Evolutionary conservation across 305 asterid species (phyloP).

Genomic region (Plantago coronopus): DNA sequence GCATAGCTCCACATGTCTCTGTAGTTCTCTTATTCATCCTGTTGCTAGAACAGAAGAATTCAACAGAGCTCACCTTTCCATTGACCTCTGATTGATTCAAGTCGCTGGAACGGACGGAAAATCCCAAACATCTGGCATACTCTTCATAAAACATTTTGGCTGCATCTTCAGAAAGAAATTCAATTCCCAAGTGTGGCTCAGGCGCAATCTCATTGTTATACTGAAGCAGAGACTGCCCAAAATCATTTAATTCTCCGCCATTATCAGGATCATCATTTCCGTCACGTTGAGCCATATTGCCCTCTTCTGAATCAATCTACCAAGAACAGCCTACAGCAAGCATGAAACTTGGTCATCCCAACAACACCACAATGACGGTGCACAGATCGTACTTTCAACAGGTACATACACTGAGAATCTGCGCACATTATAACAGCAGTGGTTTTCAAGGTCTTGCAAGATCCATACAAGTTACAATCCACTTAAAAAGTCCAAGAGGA

Average conservation of each 20-base stretch:
- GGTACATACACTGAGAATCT: slow-evolving; percentile 28
- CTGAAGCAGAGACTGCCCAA: slow-evolving; percentile 32
- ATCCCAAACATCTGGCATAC: slow-evolving; percentile 61
- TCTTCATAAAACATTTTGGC: slow-evolving; percentile 62
- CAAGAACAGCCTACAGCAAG: slow-evolving; percentile 37
- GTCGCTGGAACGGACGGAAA: slow-evolving; percentile 38
- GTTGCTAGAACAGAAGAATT: slow-evolving; percentile 50
- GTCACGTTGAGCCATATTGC: slow-evolving; percentile 42
- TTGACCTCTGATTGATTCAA: slow-evolving; percentile 36
- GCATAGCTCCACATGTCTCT: slow-evolving; percentile 69
- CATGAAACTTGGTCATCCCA: slow-evolving; percentile 17
- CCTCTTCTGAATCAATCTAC: slow-evolving; percentile 42
- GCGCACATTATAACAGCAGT: slow-evolving; percentile 30
- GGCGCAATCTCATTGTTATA: slow-evolving; percentile 30
- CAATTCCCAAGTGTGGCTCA: slow-evolving; percentile 69
- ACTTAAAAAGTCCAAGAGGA: neutral
- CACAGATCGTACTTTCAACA: slow-evolving; percentile 24
- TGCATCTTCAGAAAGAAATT: slow-evolving; percentile 56
- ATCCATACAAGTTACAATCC: slow-evolving; percentile 15
- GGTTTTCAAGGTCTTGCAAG: slow-evolving; percentile 5
- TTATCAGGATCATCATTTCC: slow-evolving; percentile 51
- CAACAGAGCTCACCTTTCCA: slow-evolving; percentile 32
- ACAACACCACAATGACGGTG: slow-evolving; percentile 20
- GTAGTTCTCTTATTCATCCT: slow-evolving; percentile 47
- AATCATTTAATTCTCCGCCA: slow-evolving; percentile 38